Evolutionary conservation across 164 flowering plant genomes (phyloP), one percentile per base, ranked within the genome.

Genomic region (Warburgia ugandensis): DNA sequence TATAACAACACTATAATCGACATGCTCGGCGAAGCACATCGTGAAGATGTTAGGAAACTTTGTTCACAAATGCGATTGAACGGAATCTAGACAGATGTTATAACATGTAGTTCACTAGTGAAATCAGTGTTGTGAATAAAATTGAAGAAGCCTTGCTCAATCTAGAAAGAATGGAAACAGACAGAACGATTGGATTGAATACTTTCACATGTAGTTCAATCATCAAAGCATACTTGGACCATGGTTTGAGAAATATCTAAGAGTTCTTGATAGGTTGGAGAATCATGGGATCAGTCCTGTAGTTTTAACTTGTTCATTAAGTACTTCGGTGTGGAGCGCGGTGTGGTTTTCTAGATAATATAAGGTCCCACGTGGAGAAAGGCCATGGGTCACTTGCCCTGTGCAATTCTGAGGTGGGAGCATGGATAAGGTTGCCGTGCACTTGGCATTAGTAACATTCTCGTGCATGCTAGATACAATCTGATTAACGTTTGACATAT

Each of bases 181-280:
- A 51, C 13, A 35, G 37, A 57, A 19, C 2, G 12, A 36, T 63
- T 17, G 17, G 41, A 42, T 50, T 55, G 12, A 63, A 63, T 39
- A 58, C 67, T 0, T 63, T 57, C 19, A 44, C 38, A 0, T 58
- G 58, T 19, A 63, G 58, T 28, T 57, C 67, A 21, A 52, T 63
- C 2, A 46, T 63, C 43, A 58, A 33, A 41, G 52, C 67, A 4
- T 63, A 25, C 47, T 40, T 63, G 54, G 59, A 63, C 30, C 37
- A 14, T 0, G 26, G 52, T n/a, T 52, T 26, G 54, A 47, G 28
- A 62, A 63, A 42, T 62, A 58, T 46, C 49, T 58, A 13, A 59
- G 62, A 40, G 21, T 58, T 32, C 26, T 63, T 58, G 58, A 59
- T 30, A 63, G 55, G 55, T 57, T 63, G 62, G 40, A 52, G 50